Evolutionary conservation across 2,329 filamentous ascomycete species (phyloP).

Genomic region (Davidsoniella eucalypti): DNA sequence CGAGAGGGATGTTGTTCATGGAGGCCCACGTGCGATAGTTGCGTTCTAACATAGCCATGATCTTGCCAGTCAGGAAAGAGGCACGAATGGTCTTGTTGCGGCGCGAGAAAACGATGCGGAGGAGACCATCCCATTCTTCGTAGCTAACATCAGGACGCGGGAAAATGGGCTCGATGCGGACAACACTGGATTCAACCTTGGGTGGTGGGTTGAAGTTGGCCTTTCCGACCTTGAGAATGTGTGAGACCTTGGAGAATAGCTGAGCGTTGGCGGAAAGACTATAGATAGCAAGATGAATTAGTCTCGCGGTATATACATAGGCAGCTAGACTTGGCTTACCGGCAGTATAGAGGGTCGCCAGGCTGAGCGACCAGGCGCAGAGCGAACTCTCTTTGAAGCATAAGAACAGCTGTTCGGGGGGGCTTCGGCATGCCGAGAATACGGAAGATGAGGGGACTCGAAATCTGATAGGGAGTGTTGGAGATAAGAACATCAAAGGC

Average conservation of each 20-base stretch:
- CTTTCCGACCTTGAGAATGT: conserved; percentile 83
- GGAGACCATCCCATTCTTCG: conserved; percentile 85
- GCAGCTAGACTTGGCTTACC: conserved; percentile 21
- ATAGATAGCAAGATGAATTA: neutral
- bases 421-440: conserved; percentile 68
- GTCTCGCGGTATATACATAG: neutral
- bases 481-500: conserved; percentile 73
- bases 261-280: conserved; percentile 77
- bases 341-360: conserved; percentile 74
- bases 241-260: conserved; percentile 55
- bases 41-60: conserved; percentile 63
- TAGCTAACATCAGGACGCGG: conserved; percentile 74
- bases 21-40: conserved; percentile 89
- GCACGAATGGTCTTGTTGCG: conserved; percentile 84
- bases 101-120: conserved; percentile 53
- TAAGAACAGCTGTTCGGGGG: conserved; percentile 72
- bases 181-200: conserved; percentile 79
- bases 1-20: conserved; percentile 63
- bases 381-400: conserved; percentile 94
- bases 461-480: conserved; percentile 60
- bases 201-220: conserved; percentile 96
- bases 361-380: conserved; percentile 77
- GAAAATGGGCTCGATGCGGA: conserved; percentile 72
- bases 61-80: conserved; percentile 63
- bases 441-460: conserved; percentile 79